phyloP scores from a whole-genome alignment of 2,329 filamentous ascomycete genomes.

The Botrytis paeoniae region DNA sequence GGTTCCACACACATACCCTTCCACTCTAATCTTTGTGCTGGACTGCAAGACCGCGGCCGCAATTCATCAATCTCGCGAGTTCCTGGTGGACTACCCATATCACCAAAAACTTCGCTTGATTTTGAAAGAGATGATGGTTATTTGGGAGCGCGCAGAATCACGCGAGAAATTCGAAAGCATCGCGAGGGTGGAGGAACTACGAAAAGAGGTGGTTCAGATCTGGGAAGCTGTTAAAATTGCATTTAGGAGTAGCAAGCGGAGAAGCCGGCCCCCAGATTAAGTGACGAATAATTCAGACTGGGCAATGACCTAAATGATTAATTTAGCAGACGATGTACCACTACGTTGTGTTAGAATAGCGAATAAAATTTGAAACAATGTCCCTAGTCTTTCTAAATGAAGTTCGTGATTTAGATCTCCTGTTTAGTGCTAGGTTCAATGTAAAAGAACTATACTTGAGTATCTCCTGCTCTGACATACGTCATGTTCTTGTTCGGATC shows the following conservation, averaged over 20 bases:
- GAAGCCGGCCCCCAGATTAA: neutral
- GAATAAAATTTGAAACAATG: neutral
- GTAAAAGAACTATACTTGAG: neutral
- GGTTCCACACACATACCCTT: neutral
- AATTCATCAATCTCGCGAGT: neutral
- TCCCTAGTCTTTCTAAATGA: neutral
- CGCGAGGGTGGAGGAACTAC: neutral
- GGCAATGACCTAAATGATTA: neutral
- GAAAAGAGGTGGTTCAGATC: neutral
- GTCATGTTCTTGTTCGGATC: neutral
- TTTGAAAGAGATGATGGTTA: neutral
- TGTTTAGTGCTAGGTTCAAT: neutral
- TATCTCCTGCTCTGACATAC: neutral
- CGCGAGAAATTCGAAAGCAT: neutral
- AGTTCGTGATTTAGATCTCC: neutral
- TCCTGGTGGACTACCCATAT: neutral
- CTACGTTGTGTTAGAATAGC: neutral
- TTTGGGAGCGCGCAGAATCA: neutral
- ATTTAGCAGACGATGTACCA: neutral
- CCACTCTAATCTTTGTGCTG: neutral
- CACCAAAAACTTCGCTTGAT: neutral
- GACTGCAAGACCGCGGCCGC: neutral
- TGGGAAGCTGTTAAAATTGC: neutral
- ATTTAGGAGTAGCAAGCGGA: neutral
- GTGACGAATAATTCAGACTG: neutral